Conservation (phyloP, 2,329 filamentous ascomycete genomes). For the Diaporthe destruens region DNA sequence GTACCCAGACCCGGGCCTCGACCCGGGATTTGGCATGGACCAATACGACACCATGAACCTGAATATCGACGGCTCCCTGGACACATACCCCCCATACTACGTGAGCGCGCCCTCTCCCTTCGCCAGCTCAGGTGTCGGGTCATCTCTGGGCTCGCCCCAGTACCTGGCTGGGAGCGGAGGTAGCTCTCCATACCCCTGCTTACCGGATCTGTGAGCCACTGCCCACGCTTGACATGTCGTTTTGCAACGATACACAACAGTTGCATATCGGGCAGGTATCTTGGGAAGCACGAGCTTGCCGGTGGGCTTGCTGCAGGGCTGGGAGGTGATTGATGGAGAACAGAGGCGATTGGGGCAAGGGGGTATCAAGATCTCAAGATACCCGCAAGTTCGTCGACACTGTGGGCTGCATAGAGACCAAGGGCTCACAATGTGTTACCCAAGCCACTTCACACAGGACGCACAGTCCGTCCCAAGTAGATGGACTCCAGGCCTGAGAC, state of each 20-base stretch:
- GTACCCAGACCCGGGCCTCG: conserved; percentile 50
- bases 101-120: conserved; percentile 45
- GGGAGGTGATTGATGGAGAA: neutral
- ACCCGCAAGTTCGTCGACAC: neutral
- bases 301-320: neutral
- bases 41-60: conserved; percentile 3
- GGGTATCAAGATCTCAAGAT: neutral
- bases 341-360: neutral
- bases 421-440: neutral
- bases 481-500: neutral
- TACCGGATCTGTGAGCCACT: conserved; percentile 55
- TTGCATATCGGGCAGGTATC: neutral
- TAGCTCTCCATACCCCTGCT: conserved; percentile 29
- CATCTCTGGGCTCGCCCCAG: conserved; percentile 39
- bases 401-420: neutral
- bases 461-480: neutral
- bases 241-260: neutral
- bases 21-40: conserved; percentile 54
- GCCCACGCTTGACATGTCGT: conserved; percentile 60
- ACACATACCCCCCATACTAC: conserved; percentile 57
- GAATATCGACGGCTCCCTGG: conserved; percentile 54
- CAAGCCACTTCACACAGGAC: neutral
- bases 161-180: conserved; percentile 18
- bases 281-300: neutral
- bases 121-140: conserved; percentile 43